A percentile compares a stretch with the other conserved stretches of the same genome.
Conservation (phyloP, 805 yeast genomes). For the Metschnikowia dekortorum region DNA sequence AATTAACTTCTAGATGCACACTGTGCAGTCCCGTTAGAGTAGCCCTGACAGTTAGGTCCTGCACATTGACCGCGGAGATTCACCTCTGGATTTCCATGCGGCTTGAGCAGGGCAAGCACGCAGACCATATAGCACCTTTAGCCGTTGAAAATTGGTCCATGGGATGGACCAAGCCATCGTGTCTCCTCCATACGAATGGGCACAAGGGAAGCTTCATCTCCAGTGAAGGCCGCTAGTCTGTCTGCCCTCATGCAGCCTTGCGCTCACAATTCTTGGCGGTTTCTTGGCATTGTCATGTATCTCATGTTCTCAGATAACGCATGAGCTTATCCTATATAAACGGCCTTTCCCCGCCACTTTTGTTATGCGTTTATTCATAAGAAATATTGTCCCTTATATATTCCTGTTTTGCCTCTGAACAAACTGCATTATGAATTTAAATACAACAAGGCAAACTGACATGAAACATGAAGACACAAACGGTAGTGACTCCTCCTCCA, state of each 20-base stretch:
- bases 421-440: background rate
- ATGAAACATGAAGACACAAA: background rate
- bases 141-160: too few species aligned
- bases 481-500: conserved; percentile 9
- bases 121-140: background rate
- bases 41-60: background rate
- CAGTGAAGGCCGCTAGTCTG: background rate
- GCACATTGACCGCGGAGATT: background rate
- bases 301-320: background rate
- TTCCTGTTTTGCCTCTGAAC: background rate
- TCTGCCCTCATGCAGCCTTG: background rate
- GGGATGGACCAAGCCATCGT: background rate
- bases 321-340: background rate
- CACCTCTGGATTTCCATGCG: background rate
- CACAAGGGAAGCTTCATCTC: too few species aligned
- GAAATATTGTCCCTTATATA: background rate
- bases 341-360: background rate
- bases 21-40: background rate
- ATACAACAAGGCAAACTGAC: background rate
- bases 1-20: background rate
- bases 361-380: background rate
- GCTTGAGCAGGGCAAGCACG: background rate
- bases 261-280: conserved; percentile 1
- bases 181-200: background rate
- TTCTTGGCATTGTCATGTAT: conserved; percentile 1